These are phyloP conservation scores for Eucalyptus tenuipes DNA, from an alignment of 345 rosid species.

Conservation along the genomic window DNA sequence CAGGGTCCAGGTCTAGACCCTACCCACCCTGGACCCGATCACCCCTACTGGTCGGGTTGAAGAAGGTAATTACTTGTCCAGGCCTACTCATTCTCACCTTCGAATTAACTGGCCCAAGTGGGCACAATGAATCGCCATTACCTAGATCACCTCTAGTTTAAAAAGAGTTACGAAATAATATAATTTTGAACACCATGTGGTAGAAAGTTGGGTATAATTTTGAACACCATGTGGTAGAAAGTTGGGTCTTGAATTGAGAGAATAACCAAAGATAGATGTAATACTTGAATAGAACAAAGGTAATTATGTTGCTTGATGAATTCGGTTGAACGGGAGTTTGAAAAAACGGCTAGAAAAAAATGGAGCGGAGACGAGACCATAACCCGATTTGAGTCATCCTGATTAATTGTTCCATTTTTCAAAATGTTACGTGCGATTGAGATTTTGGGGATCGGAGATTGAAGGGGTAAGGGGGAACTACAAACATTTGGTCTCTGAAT, in stretches of 20 bases:
- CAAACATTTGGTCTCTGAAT: background rate
- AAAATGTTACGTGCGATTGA: background rate
- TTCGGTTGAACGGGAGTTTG: background rate
- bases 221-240: background rate
- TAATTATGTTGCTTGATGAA: background rate
- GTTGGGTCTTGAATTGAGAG: background rate
- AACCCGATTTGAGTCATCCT: background rate
- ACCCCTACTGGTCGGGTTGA: background rate
- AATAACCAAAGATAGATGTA: background rate
- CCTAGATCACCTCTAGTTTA: background rate
- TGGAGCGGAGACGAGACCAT: background rate
- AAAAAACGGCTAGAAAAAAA: background rate
- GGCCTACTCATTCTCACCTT: background rate
- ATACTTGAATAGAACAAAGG: background rate
- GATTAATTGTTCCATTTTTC: background rate
- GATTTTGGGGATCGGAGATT: background rate
- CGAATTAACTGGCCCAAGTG: background rate
- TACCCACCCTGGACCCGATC: too few relatives aligned
- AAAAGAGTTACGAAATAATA: background rate
- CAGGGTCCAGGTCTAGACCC: too few relatives aligned
- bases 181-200: background rate
- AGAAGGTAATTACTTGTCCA: background rate
- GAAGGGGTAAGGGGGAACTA: background rate
- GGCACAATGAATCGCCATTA: too few relatives aligned
- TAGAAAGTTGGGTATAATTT: too few relatives aligned